Evolutionary conservation across 768 basidiomycete species (phyloP), one percentile per base, ranked within the genome.

Genomic region (Lyophyllum decastes): DNA sequence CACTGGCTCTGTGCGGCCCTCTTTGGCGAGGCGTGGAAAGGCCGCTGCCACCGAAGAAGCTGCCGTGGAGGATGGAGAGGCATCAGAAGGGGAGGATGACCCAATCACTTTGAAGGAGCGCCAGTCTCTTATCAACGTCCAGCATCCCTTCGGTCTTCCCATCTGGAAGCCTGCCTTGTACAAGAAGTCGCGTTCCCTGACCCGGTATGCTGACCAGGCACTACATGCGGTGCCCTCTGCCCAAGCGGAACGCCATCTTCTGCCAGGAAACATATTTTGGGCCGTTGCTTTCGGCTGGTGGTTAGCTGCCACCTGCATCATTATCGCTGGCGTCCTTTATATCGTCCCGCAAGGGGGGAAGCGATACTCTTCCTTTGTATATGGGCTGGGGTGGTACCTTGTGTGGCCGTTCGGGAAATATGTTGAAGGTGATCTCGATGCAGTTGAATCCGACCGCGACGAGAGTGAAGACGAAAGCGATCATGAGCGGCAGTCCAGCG

Each of bases 91-190:
- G 9, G 89, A 88, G n/a, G 87, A 88, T 27, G 94, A 95, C 65
- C 92, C 87, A 3, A 90, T 96, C 61, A 98, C 96, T 0, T 75
- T 99, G 64, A 93, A 90, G 73, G 95, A 98, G 64, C 85, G 97
- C 27, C 97, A 99, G 72, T 97, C 95, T 43, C 90, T 97, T 65
- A 97, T 98, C 70, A 99, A 99, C 75, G 95, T 97, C 68, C 93
- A 96, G 69, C 97, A 99, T 72, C 97, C 97, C 14, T 99, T 99
- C 72, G 97, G 97, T 78, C 81, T 99, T 58, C 96, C 94, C 38
- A 98, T 99, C 70, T 99, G 97, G 97, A 99, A 99, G 72, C 97
- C 97, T 21, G 97, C 97, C 0, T 73, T 99, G 57, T 99, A 99
- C 86, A 95, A 95, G 75, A 99, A 99, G 71, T 90, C 92, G 30